Evolutionary conservation across 176 grass and related monocot genomes (phyloP), one percentile per base, ranked within the genome.

Genomic region (Zoysia japonica): DNA sequence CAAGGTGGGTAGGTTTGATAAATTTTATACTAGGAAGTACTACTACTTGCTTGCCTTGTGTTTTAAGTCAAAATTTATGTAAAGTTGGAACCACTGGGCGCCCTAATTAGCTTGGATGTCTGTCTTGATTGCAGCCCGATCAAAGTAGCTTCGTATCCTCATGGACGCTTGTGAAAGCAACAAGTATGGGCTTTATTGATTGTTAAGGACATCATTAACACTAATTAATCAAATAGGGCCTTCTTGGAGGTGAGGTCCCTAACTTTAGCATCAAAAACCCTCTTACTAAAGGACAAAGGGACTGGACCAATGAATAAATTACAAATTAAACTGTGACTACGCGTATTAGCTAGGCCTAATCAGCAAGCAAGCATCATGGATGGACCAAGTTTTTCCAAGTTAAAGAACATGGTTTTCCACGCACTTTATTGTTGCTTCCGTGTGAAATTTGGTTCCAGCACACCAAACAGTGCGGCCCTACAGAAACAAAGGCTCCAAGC

Each of bases 111-210:
- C 28, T 50, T 76, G 69, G 70, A 74, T 45, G 45, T 47, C 45
- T 6, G 8, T 47, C 70, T 48, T 74, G 70, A 80, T 72, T 35
- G 42, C 40, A 12, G 56, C 73, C 42, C 12, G 70, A 80, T 61
- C 61, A 67, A 60, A 52, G 52, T 80, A 72, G 56, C 67, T 61
- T 41, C 37, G 61, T 74, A 59, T 85, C 77, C 69, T 80, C 69
- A 60, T 80, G 42, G 53, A 80, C 81, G 77, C 84, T 80, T 83
- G 68, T 71, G 37, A 88, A 88, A 88, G 61, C 49, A 83, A 80
- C 77, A 48, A 44, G 39, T 62, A 65, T 53, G 47, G 65, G 39
- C 63, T 84, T 80, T 75, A 70, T 38, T 61, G 71, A 61, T 38
- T 28, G 28, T 28, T 48, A 75, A 61, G 45, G 69, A 47, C 60